Conservation (phyloP, 2,329 filamentous ascomycete species). For the Epichloe brachyelytri region DNA sequence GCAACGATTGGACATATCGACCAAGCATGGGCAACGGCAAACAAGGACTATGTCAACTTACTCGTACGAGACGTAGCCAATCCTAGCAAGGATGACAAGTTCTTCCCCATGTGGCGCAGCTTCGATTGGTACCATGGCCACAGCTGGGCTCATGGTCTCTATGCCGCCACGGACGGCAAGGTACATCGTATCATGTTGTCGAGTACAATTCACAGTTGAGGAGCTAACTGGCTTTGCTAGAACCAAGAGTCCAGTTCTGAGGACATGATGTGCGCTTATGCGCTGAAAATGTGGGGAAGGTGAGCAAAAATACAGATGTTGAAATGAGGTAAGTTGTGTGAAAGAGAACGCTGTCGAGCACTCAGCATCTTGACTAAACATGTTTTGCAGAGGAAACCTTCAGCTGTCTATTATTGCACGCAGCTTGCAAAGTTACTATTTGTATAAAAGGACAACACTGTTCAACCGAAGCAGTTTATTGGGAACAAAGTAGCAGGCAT, state of each 20-base stretch:
- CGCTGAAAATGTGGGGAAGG: constrained; percentile 83
- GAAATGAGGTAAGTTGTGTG: constrained; percentile 46
- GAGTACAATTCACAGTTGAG: background rate
- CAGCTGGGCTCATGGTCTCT: constrained; percentile 78
- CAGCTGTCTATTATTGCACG: constrained; percentile 71
- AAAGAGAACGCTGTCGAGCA: background rate
- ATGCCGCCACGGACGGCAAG: constrained; percentile 59
- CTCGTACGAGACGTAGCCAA: constrained; percentile 77
- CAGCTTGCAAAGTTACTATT: constrained; percentile 67
- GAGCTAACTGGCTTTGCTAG: constrained; percentile 13
- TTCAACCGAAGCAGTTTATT: constrained; percentile 64
- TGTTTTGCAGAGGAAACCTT: constrained; percentile 49
- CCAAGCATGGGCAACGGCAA: constrained; percentile 55
- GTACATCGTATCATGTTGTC: constrained; percentile 18
- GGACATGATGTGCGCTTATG: constrained; percentile 77
- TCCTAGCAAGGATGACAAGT: constrained; percentile 52
- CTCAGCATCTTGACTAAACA: background rate
- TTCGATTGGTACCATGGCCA: constrained; percentile 97
- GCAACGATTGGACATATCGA: constrained; percentile 74
- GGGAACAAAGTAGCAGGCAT: constrained; percentile 62
- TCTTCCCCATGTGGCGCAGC: constrained; percentile 68
- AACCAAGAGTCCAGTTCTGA: constrained; percentile 82
- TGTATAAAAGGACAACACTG: constrained; percentile 59
- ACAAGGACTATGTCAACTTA: constrained; percentile 69
- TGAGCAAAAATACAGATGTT: constrained; percentile 63